Evolutionary conservation across 2,329 filamentous ascomycete species (phyloP).

Genomic region (Dothideomycetes sp.): DNA sequence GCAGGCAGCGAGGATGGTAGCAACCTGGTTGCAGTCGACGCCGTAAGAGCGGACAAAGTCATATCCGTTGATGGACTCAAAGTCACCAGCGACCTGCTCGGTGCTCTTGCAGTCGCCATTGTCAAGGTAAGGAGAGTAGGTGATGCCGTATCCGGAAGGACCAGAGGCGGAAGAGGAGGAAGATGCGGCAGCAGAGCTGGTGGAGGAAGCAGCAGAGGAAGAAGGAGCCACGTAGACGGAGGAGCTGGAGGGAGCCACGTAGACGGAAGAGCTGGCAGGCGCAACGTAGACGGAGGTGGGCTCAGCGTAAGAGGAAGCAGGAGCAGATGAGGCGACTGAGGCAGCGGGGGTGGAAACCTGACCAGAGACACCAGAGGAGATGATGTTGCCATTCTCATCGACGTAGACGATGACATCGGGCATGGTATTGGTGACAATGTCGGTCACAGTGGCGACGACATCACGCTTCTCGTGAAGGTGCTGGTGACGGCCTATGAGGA

Average conservation of each 20-base stretch:
- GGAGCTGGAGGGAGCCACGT: slow-evolving; percentile 7
- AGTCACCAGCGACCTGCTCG: slow-evolving; percentile 52
- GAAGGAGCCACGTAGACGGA: slow-evolving; percentile 9
- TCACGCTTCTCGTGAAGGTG: slow-evolving; percentile 25
- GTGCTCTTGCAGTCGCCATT: slow-evolving; percentile 56
- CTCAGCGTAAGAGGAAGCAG: slow-evolving; percentile 12
- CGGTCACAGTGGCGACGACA: slow-evolving; percentile 21
- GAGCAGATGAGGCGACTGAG: slow-evolving; percentile 4
- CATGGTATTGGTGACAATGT: slow-evolving; percentile 30
- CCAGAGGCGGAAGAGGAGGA: slow-evolving; percentile 14
- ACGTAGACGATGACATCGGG: slow-evolving; percentile 49
- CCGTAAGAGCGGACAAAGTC: slow-evolving; percentile 66
- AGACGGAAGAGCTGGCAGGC: slow-evolving; percentile 3
- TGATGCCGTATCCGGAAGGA: slow-evolving; percentile 32
- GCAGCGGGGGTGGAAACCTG: slow-evolving; percentile 9
- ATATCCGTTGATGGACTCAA: slow-evolving; percentile 48
- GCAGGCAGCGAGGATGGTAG: slow-evolving; percentile 50
- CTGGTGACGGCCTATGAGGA: slow-evolving; percentile 19
- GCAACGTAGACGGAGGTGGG: slow-evolving; percentile 7
- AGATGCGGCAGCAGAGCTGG: slow-evolving; percentile 13
- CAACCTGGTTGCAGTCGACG: slow-evolving; percentile 64
- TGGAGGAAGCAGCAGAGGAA: slow-evolving; percentile 9
- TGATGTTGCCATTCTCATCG: slow-evolving; percentile 43
- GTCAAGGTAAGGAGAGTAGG: slow-evolving; percentile 47
- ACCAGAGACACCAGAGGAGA: slow-evolving; percentile 22